Base-by-base conservation (phyloP, 2,329 filamentous ascomycete genomes). In the Pseudogymnoascus sp. region DNA sequence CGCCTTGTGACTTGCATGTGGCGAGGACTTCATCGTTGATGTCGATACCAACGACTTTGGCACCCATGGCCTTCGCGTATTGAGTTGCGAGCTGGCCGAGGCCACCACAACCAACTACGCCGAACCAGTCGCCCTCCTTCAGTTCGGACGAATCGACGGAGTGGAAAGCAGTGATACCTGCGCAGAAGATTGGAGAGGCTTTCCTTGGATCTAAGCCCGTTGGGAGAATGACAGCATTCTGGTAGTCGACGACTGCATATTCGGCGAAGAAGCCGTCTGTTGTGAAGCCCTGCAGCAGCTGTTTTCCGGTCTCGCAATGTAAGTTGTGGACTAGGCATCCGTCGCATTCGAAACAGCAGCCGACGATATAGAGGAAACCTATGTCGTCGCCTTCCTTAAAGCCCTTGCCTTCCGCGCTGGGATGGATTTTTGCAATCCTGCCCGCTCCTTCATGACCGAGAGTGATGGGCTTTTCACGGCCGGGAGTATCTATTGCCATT, bases 181-280 rank as follows among this genome's bases (percentile, higher is more conserved):
- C 80, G 66, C 80, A 82, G 67, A 82, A 80, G 4, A 82, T 66
- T 14, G 79, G 77, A 36, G 78, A 73, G 3, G 74, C 71, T 14
- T 66, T 71, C 49, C 71, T 71, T 53, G 77, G 69, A 46, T 76
- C 72, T 61, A 74, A 65, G 8, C 60, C 65, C 37, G 75, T 68
- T 18, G 78, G 76, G 2, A 80, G 70, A 46, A 75, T 71, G 5
- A 78, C 72, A 0, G 76, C 76, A 68, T 78, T 79, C 66, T 76
- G 76, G 68, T 75, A 77, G 65, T 80, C 78, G 5, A 79, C 76
- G 0, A 78, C 69, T 1, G 75, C 75, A 67, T 81, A 81, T 68
- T 81, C 78, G 18, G 75, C 73, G 63, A 82, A 82, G 66, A 74
- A 80, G 0, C 80, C 80, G 65, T 79, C 76, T 6, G 42, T 38